phyloP scores from a whole-genome alignment of 2,329 filamentous ascomycete species.

The Rutstroemia sp. region DNA sequence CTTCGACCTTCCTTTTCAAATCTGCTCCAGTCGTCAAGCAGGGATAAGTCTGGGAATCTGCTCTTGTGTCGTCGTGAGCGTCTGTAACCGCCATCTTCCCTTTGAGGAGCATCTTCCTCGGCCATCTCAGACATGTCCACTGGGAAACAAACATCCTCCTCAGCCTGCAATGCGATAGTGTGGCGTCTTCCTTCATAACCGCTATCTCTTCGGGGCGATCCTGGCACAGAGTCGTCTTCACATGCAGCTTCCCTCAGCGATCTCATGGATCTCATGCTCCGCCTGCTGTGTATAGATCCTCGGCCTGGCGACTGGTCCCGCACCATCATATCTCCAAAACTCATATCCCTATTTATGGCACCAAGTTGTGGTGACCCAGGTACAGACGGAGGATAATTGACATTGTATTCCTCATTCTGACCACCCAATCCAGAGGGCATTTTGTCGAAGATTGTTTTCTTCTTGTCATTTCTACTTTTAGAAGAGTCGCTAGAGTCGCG shows the following conservation, averaged over 20 bases:
- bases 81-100: constrained; percentile 36
- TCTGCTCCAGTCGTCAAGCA: constrained; percentile 82
- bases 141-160: constrained; percentile 91
- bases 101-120: constrained; percentile 60
- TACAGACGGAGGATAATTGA: constrained; percentile 64
- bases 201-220: constrained; percentile 20
- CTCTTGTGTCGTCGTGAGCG: constrained; percentile 47
- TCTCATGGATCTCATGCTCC: constrained; percentile 17
- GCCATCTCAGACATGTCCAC: constrained; percentile 73
- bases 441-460: constrained; percentile 27
- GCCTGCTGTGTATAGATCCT: constrained; percentile 11
- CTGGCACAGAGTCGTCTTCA: constrained; percentile 26
- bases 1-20: constrained; percentile 85
- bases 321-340: constrained; percentile 64
- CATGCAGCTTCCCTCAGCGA: constrained; percentile 15
- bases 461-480: constrained; percentile 35
- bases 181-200: constrained; percentile 39
- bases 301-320: constrained; percentile 45
- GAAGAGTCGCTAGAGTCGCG: constrained; percentile 35
- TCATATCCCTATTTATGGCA: constrained; percentile 43
- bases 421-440: constrained; percentile 14
- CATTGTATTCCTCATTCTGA: constrained; percentile 46
- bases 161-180: constrained; percentile 55
- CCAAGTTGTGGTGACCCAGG: constrained; percentile 53
- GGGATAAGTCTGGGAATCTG: constrained; percentile 79